Conservation (phyloP, 2,329 filamentous ascomycete genomes). For the Emmonsiellopsis sp. region DNA sequence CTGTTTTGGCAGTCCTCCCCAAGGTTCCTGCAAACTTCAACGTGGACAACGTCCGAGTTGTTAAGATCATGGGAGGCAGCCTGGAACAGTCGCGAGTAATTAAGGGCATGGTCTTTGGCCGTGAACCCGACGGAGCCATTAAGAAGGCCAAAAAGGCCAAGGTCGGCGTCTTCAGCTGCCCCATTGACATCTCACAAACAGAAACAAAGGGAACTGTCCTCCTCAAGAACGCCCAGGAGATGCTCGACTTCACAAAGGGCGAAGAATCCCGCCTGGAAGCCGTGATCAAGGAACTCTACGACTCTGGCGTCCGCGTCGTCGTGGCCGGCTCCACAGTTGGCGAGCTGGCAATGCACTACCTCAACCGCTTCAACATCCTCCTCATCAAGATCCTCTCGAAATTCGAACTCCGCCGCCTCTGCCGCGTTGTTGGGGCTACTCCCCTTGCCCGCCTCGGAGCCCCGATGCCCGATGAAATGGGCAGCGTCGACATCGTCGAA, state of each 20-base stretch:
- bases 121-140: conserved; percentile 82
- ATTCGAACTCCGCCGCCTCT: conserved; percentile 89
- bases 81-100: conserved; percentile 90
- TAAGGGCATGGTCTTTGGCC: conserved; percentile 96
- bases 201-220: conserved; percentile 98
- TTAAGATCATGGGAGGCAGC: conserved; percentile 98
- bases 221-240: conserved; percentile 94
- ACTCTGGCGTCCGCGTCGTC: conserved; percentile 84
- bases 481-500: conserved; percentile 86
- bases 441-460: conserved; percentile 92
- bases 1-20: conserved; percentile 75
- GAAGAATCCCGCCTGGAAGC: conserved; percentile 88
- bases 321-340: conserved; percentile 89
- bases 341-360: conserved; percentile 92
- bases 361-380: conserved; percentile 93
- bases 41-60: conserved; percentile 95
- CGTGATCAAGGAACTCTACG: conserved; percentile 88
- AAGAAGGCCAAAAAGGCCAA: conserved; percentile 91
- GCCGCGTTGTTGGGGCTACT: conserved; percentile 91
- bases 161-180: conserved; percentile 93
- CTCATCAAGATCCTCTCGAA: conserved; percentile 97
- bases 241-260: conserved; percentile 96
- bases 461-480: conserved; percentile 99
- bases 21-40: conserved; percentile 97
- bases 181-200: conserved; percentile 90